Conservation (phyloP, 805 yeast species). For the Komagataella phaffii region DNA sequence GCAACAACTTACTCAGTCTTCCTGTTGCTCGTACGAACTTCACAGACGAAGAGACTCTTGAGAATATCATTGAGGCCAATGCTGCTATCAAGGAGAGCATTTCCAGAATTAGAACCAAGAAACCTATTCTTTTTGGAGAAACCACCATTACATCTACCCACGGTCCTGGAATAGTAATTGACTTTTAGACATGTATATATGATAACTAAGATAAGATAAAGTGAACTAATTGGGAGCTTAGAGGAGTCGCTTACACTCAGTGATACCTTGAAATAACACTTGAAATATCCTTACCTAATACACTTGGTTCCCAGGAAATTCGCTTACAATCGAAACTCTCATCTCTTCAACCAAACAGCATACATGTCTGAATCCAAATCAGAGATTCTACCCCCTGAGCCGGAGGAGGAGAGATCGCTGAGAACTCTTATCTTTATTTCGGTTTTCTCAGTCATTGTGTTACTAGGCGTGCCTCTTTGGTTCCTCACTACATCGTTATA, state of each 20-base stretch:
- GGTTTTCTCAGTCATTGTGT: conserved; percentile 1
- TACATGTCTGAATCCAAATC: neutral
- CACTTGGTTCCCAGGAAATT: neutral
- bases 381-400: neutral
- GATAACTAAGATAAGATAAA: neutral
- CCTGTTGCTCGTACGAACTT: conserved; percentile 71
- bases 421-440: neutral
- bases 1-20: conserved; percentile 41
- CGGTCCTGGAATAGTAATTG: conserved; percentile 71
- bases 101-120: conserved; percentile 46
- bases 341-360: neutral
- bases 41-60: conserved; percentile 60
- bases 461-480: conserved; percentile 50
- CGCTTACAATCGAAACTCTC: neutral
- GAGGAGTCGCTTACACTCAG: neutral
- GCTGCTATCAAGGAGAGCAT: conserved; percentile 43
- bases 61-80: conserved; percentile 57
- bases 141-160: conserved; percentile 55
- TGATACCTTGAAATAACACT: neutral
- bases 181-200: conserved; percentile 16
- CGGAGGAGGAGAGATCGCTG: neutral
- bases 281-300: neutral
- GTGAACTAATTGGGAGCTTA: neutral
- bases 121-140: conserved; percentile 57
- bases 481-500: conserved; percentile 43